phyloP scores from a whole-genome alignment of 2,329 filamentous ascomycete species.

The Trichothecium sympodiale region DNA sequence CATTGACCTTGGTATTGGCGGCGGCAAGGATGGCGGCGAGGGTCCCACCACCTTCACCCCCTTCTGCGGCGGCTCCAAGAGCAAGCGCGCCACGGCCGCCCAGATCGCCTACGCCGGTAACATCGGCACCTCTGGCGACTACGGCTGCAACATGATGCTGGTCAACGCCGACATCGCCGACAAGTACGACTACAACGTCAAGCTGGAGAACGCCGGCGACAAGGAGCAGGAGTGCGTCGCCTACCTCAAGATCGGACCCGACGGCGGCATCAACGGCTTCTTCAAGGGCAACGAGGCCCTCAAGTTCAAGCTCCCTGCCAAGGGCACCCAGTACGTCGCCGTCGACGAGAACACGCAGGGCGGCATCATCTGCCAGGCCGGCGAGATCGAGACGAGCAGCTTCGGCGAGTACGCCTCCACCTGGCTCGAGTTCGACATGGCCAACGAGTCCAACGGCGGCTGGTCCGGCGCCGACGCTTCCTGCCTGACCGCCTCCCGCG shows the following conservation, averaged over 20 bases:
- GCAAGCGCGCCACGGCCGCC: constrained; percentile 34
- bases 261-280: constrained; percentile 34
- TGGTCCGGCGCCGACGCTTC: constrained; percentile 42
- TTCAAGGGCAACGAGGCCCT: constrained; percentile 29
- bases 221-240: constrained; percentile 26
- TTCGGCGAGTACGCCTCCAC: constrained; percentile 30
- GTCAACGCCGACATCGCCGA: constrained; percentile 22
- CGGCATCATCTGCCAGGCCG: constrained; percentile 30
- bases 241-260: constrained; percentile 42
- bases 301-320: constrained; percentile 27
- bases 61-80: constrained; percentile 24
- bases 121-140: constrained; percentile 26
- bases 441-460: constrained; percentile 29
- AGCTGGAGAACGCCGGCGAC: constrained; percentile 26
- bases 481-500: constrained; percentile 29
- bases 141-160: constrained; percentile 42
- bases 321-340: constrained; percentile 28
- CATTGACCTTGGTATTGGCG: constrained; percentile 4
- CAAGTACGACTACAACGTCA: constrained; percentile 32
- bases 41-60: constrained; percentile 11
- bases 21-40: constrained; percentile 4
- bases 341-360: constrained; percentile 36
- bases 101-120: constrained; percentile 39
- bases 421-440: constrained; percentile 41
- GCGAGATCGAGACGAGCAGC: constrained; percentile 20